phyloP scores from a whole-genome alignment of 129 eudicot species.

The Gnaphalium uliginosum region DNA sequence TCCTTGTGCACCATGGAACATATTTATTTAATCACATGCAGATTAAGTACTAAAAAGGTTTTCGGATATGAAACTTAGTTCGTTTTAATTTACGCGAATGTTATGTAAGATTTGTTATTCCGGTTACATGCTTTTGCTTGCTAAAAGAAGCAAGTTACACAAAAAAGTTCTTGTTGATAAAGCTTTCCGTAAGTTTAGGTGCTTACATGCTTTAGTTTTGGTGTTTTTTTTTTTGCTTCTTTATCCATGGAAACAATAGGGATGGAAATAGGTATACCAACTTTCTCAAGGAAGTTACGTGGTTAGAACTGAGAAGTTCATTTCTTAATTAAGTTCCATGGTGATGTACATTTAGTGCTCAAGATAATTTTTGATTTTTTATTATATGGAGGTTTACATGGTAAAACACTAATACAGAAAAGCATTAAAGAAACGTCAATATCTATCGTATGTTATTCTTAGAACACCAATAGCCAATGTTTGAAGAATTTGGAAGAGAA shows the following conservation, averaged over 20 bases:
- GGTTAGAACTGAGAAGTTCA: not conserved
- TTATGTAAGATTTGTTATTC: not conserved
- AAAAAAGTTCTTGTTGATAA: not conserved
- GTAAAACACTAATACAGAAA: not conserved
- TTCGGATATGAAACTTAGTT: not conserved
- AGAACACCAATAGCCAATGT: not conserved
- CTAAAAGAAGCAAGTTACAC: not conserved
- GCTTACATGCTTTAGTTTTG: not conserved
- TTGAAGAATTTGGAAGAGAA: conserved; percentile 1
- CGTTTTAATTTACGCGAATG: not conserved
- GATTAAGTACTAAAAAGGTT: not conserved
- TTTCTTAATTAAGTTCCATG: conserved; percentile 6
- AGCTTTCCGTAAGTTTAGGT: not conserved
- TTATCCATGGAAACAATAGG: not conserved
- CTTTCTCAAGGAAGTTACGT: not conserved
- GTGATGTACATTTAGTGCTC: not conserved
- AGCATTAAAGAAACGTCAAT: not conserved
- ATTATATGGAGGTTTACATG: not conserved
- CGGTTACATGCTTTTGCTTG: not conserved
- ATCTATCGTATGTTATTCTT: not conserved
- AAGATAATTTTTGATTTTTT: not conserved
- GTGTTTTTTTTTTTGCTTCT: not conserved
- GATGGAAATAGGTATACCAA: not conserved
- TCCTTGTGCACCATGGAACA: not conserved
- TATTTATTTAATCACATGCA: not conserved